These are phyloP conservation scores for Kalanchoe fedtschenkoi DNA, from an alignment of 164 flowering plant species.

Conservation along the genomic window DNA sequence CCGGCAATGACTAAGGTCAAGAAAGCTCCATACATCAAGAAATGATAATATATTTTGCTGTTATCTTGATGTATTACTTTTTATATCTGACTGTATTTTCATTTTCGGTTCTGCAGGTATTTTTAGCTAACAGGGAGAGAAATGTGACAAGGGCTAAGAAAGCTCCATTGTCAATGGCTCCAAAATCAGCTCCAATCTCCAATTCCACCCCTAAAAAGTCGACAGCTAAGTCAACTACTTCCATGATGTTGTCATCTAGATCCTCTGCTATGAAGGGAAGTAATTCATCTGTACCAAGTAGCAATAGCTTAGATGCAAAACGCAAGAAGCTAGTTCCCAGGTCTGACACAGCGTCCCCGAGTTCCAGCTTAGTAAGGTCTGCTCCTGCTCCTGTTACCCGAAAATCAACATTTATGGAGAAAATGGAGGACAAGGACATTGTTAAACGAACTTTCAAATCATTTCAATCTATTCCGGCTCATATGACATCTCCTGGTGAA, in stretches of 20 bases:
- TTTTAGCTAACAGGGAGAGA: slow-evolving; percentile 22
- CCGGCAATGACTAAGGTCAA: slow-evolving; percentile 20
- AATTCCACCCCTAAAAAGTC: slow-evolving; percentile 10
- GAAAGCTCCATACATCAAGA: slow-evolving; percentile 11
- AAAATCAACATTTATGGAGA: slow-evolving; percentile 65
- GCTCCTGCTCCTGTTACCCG: slow-evolving; percentile 28
- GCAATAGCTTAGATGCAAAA: slow-evolving; percentile 18
- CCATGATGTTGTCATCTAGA: slow-evolving; percentile 15
- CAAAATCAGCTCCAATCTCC: slow-evolving; percentile 12
- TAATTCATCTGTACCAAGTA: slow-evolving; percentile 18
- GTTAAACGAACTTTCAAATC: slow-evolving; percentile 73
- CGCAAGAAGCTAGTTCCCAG: slow-evolving; percentile 31
- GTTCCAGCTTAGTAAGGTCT: slow-evolving; percentile 27
- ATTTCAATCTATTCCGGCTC: slow-evolving; percentile 35
- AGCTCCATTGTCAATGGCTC: slow-evolving; percentile 15
- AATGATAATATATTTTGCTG: background rate
- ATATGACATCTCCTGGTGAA: slow-evolving; percentile 25
- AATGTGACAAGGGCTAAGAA: slow-evolving; percentile 21
- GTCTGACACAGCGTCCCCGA: slow-evolving; percentile 44
- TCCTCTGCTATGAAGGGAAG: slow-evolving; percentile 24
- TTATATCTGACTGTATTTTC: slow-evolving; percentile 1
- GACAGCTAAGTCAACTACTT: slow-evolving; percentile 23
- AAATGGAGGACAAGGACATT: slow-evolving; percentile 83
- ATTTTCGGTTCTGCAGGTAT: slow-evolving; percentile 21
- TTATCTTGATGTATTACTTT: background rate